phyloP scores from a whole-genome alignment of 768 basidiomycete genomes.

The Macrolepiota fuliginosa region DNA sequence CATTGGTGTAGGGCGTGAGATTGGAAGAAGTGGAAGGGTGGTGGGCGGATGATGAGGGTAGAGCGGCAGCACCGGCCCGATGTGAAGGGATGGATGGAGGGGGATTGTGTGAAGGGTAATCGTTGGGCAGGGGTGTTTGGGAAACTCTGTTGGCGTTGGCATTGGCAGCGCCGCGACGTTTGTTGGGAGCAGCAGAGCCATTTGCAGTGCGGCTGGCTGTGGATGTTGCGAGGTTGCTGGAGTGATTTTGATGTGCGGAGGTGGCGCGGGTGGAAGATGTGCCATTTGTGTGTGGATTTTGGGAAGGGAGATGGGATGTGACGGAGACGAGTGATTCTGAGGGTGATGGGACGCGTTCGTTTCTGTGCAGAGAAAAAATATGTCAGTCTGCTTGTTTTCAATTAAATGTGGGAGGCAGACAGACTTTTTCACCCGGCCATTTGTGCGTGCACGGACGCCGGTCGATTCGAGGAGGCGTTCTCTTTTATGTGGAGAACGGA shows the following conservation, averaged over 20 bases:
- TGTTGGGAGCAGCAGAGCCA: slow-evolving; percentile 28
- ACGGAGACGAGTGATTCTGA: slow-evolving; percentile 73
- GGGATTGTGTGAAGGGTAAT: slow-evolving; percentile 26
- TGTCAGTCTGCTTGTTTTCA: slow-evolving; percentile 1
- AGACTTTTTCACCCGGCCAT: slow-evolving; percentile 60
- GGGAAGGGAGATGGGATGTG: slow-evolving; percentile 57
- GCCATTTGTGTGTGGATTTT: slow-evolving; percentile 27
- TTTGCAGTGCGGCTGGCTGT: slow-evolving; percentile 9
- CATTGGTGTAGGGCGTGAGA: slow-evolving; percentile 12
- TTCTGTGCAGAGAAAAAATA: slow-evolving; percentile 32
- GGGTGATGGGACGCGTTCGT: slow-evolving; percentile 65
- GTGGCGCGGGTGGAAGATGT: slow-evolving; percentile 22
- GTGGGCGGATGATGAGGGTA: slow-evolving; percentile 17
- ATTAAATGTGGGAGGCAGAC: slow-evolving; percentile 22
- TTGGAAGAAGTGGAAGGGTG: slow-evolving; percentile 23
- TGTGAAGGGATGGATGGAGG: slow-evolving; percentile 29
- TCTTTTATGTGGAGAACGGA: slow-evolving; percentile 65
- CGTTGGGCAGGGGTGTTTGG: slow-evolving; percentile 35
- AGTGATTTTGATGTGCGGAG: slow-evolving; percentile 15
- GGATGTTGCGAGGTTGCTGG: not conserved
- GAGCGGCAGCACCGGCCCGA: slow-evolving; percentile 21
- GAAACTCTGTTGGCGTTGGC: slow-evolving; percentile 39
- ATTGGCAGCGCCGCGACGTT: slow-evolving; percentile 37
- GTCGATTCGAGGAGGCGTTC: slow-evolving; percentile 36
- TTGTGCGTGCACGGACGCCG: slow-evolving; percentile 48